Conservation (phyloP, 306 rosid species). For the Pueraria montana region DNA sequence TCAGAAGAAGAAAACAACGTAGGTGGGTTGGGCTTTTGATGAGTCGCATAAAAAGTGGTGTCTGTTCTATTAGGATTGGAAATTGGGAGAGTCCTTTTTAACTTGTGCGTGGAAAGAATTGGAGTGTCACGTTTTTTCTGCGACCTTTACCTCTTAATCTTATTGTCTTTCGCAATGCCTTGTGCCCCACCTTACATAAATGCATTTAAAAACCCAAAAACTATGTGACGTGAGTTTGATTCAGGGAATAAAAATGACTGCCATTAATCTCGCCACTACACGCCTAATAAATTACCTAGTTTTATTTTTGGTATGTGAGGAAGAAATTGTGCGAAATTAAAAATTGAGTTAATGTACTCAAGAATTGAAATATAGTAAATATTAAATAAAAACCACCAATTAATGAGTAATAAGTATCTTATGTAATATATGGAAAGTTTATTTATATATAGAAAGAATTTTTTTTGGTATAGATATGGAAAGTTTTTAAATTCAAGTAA, state of each 20-base stretch:
- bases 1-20: background rate
- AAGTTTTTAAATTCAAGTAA: too few species aligned
- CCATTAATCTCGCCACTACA: background rate
- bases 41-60: background rate
- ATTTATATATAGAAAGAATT: too few species aligned
- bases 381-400: background rate
- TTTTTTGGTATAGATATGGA: background rate
- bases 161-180: background rate
- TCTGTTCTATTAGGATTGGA: background rate
- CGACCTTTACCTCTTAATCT: background rate
- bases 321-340: too few species aligned
- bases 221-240: background rate
- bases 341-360: background rate
- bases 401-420: too few species aligned
- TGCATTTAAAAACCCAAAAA: background rate
- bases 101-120: background rate
- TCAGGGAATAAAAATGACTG: background rate
- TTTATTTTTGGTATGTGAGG: background rate
- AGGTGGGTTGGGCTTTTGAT: background rate
- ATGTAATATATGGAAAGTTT: too few species aligned
- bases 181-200: background rate
- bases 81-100: background rate
- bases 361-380: too few species aligned
- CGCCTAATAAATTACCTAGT: background rate
- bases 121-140: background rate